phyloP scores from a whole-genome alignment of 2,329 filamentous ascomycete genomes.

The Apiospora arundinis region DNA sequence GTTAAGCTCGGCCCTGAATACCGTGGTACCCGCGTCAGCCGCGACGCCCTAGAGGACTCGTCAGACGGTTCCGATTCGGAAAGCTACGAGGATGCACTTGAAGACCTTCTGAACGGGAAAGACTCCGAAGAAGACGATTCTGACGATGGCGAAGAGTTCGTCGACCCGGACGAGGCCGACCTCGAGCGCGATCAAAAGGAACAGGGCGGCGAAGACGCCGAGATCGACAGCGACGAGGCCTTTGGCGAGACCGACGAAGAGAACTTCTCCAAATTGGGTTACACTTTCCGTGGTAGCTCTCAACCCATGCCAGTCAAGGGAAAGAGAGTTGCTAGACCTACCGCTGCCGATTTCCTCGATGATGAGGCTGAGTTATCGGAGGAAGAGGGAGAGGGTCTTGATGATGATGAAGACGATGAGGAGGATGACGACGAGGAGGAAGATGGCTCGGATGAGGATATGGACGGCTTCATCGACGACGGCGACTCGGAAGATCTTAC shows the following conservation, averaged over 20 bases:
- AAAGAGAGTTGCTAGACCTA: constrained; percentile 49
- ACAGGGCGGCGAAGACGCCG: constrained; percentile 58
- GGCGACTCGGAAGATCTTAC: constrained; percentile 46
- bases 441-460: constrained; percentile 43
- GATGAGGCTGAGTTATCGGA: constrained; percentile 26
- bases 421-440: constrained; percentile 42
- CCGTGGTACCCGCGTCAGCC: constrained; percentile 75
- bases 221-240: constrained; percentile 71
- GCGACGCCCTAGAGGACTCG: constrained; percentile 61
- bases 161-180: constrained; percentile 62
- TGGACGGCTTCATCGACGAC: constrained; percentile 40
- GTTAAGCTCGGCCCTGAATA: constrained; percentile 80
- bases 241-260: constrained; percentile 87
- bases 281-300: constrained; percentile 66
- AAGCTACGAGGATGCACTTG: constrained; percentile 50
- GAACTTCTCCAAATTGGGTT: constrained; percentile 70
- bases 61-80: constrained; percentile 44
- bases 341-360: constrained; percentile 63
- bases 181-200: constrained; percentile 55
- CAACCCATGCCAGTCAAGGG: constrained; percentile 49
- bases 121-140: constrained; percentile 47
- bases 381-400: constrained; percentile 46
- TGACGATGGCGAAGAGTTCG: constrained; percentile 55
- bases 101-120: constrained; percentile 56
- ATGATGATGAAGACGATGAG: constrained; percentile 43